Evolutionary conservation across 1,284 basidiomycete genomes (phyloP), one percentile per base, ranked within the genome.

Genomic region (Leccinum angustisporum): DNA sequence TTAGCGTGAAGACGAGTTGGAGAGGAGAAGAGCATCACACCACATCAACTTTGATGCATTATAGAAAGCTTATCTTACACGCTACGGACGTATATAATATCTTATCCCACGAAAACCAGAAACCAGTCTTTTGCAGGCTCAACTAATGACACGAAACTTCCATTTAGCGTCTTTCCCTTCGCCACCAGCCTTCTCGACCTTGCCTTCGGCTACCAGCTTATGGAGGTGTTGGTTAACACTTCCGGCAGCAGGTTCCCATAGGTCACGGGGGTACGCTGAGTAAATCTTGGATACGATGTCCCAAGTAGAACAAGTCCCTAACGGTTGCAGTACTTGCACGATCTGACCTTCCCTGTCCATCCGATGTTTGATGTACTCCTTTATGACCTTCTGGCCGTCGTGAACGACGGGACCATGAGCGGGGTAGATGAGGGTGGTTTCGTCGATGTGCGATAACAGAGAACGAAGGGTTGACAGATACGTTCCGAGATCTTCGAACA

Each of bases 31-130:
- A 65, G 88, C 88, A 31, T 91, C 95, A 55, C 95, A 97, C 77
- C 91, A 94, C 69, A 97, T 98, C 77, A 98, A 98, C 71, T 98
- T 98, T 75, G 95, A 97, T 75, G 96, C 97, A 11, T 77, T 97
- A 72, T 97, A 77, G 70, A 59, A 4, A 16, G 11, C 14, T 53
- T 64, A 67, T 58, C 58, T 56, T 71, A 70, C 59, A 72, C 30
- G 54, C 54, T 63, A 68, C 3, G 18, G 21, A 16, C 62, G 67
- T 64, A 60, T 59, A 60, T 59, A 55, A 54, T 60, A 56, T 60
- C 31, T 34, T 38, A 2, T 36, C 10, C 13, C 25, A 59, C 51
- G 56, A 40, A 54, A 25, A 56, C 31, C 13, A 40, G 8, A 5
- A 2, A 27, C 52, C 18, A 21, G 14, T 43, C n/a, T 36, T 21